A percentile compares a stretch with the other conserved stretches of the same genome.
Conservation (phyloP, 2,329 filamentous ascomycete species). For the Aspergillus neotritici region DNA sequence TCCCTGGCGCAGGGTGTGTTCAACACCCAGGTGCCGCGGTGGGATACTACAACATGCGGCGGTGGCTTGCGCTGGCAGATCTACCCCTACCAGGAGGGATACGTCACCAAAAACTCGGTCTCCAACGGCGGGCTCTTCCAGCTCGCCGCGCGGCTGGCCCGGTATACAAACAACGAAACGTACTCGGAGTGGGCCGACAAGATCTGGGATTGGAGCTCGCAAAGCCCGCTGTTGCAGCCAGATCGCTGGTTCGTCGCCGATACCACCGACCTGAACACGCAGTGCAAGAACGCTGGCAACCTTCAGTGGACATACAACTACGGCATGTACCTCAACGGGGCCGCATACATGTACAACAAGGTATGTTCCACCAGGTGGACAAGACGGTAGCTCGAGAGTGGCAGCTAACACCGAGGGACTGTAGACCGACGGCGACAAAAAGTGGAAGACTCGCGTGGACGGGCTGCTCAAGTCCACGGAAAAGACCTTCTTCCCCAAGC, state of each 20-base stretch:
- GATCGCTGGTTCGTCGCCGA: conserved; percentile 54
- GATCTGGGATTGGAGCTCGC: conserved; percentile 55
- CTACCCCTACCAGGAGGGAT: conserved; percentile 68
- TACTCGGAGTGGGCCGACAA: conserved; percentile 74
- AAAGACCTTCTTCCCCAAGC: conserved; percentile 48
- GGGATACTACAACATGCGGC: conserved; percentile 61
- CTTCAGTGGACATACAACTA: conserved; percentile 56
- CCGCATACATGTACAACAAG: conserved; percentile 53
- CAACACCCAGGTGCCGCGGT: conserved; percentile 67
- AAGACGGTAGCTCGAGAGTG: no score
- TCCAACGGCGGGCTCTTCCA: conserved; percentile 56
- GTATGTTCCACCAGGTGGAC: conserved; percentile 28
- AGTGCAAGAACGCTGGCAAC: conserved; percentile 50
- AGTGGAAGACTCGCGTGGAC: conserved; percentile 56
- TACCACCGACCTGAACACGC: conserved; percentile 43
- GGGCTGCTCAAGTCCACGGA: conserved; percentile 51
- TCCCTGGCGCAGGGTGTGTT: conserved; percentile 73
- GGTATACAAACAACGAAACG: conserved; percentile 72
- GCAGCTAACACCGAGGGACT: conserved; percentile 7
- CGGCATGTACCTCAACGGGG: conserved; percentile 52
- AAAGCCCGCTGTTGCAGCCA: conserved; percentile 47
- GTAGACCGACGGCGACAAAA: conserved; percentile 37
- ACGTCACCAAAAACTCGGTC: conserved; percentile 54
- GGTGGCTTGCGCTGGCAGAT: conserved; percentile 86
- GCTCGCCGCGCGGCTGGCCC: conserved; percentile 61